phyloP scores from a whole-genome alignment of 2,329 filamentous ascomycete genomes.

The Aspergillus felis region DNA sequence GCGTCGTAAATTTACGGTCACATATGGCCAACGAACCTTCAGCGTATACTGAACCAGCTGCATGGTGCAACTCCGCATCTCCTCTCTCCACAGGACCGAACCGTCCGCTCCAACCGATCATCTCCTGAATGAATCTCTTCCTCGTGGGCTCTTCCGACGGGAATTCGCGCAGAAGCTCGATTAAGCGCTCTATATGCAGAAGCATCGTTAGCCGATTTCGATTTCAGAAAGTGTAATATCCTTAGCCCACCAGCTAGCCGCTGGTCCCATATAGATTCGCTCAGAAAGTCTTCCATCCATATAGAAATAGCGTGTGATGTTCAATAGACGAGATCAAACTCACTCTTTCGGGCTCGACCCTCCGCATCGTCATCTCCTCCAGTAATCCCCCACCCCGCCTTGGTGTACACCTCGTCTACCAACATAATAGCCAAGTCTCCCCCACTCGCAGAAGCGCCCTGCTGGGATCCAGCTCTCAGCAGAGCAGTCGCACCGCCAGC shows the following conservation, averaged over 20 bases:
- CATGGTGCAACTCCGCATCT: conserved; percentile 92
- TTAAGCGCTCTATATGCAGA: conserved; percentile 51
- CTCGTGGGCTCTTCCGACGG: conserved; percentile 78
- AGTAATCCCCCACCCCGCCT: conserved; percentile 69
- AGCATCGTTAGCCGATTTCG: conserved; percentile 3
- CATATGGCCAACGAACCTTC: conserved; percentile 50
- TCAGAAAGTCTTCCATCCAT: background rate
- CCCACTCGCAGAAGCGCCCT: conserved; percentile 89
- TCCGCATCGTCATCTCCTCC: conserved; percentile 51
- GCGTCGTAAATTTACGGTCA: background rate
- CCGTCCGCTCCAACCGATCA: conserved; percentile 82
- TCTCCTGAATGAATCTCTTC: conserved; percentile 87
- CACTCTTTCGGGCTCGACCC: conserved; percentile 61
- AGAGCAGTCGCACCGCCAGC: conserved; percentile 79
- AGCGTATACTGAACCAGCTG: conserved; percentile 82
- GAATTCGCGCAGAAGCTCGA: conserved; percentile 78
- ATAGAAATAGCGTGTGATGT: background rate
- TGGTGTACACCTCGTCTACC: conserved; percentile 85
- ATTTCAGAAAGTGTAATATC: background rate
- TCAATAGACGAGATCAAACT: conserved; percentile 8
- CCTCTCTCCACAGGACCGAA: conserved; percentile 84
- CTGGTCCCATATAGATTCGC: background rate
- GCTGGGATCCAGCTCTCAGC: conserved; percentile 58
- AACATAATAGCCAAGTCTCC: conserved; percentile 84
- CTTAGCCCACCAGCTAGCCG: background rate